These are phyloP conservation scores for Saccharomyces eubayanus DNA, from an alignment of 805 yeast species.

Conservation along the genomic window DNA sequence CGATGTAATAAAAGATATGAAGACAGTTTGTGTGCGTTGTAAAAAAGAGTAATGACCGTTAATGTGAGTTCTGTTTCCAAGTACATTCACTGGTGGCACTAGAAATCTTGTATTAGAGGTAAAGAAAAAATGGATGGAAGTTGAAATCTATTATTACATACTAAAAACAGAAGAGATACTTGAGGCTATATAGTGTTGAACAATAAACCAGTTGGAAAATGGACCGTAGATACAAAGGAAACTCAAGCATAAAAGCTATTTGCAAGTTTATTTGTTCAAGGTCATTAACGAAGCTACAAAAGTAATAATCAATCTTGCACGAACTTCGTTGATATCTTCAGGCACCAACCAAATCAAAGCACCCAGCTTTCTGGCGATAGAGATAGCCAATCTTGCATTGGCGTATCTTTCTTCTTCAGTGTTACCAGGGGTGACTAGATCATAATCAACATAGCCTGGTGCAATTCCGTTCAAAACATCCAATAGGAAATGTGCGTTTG, in stretches of 20 bases:
- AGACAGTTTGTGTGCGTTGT: neutral
- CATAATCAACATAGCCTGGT: slow-evolving; percentile 97
- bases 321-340: slow-evolving; percentile 95
- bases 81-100: too few relatives aligned
- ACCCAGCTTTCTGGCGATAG: slow-evolving; percentile 95
- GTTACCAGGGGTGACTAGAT: slow-evolving; percentile 70
- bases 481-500: slow-evolving; percentile 73
- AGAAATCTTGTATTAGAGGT: neutral
- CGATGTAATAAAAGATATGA: neutral
- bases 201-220: neutral
- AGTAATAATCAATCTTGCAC: slow-evolving; percentile 86
- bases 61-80: too few relatives aligned
- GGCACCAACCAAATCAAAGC: slow-evolving; percentile 99
- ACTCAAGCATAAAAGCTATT: neutral
- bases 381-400: slow-evolving; percentile 93
- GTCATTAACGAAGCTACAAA: slow-evolving; percentile 95
- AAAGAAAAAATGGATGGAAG: neutral
- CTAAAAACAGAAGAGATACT: neutral
- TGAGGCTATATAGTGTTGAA: neutral
- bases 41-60: too few relatives aligned
- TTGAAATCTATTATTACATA: neutral
- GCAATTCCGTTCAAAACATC: slow-evolving; percentile 89
- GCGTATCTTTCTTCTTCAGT: slow-evolving; percentile 84
- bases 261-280: slow-evolving; percentile 29
- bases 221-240: neutral